Conservation (phyloP, 2,329 filamentous ascomycete genomes). For the Fusarium acutatum region DNA sequence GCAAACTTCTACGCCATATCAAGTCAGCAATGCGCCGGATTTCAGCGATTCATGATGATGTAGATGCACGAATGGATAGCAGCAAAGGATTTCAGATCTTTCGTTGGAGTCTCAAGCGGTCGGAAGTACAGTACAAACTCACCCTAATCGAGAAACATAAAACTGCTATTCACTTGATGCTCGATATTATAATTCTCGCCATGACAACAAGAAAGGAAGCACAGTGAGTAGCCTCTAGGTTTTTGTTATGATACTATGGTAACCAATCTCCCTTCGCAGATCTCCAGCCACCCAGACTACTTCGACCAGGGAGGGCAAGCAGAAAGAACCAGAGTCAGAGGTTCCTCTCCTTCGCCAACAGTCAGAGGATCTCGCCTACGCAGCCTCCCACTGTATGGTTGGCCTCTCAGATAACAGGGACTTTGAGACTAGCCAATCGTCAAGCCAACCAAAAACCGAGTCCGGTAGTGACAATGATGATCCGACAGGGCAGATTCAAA, state of each 20-base stretch:
- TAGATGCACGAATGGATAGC: neutral
- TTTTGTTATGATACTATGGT: accelerated
- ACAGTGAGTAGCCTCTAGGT: accelerated
- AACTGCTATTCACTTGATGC: neutral
- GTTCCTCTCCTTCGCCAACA: neutral
- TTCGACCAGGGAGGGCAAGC: accelerated
- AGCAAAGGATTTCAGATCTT: neutral
- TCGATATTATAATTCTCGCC: neutral
- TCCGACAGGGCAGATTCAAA: accelerated
- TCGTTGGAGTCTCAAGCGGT: neutral
- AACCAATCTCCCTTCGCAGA: neutral
- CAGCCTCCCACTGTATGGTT: neutral
- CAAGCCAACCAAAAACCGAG: neutral
- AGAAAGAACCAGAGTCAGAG: neutral
- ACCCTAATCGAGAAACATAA: neutral
- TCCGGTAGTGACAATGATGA: neutral
- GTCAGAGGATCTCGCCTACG: neutral
- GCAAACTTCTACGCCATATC: neutral
- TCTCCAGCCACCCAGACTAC: no score
- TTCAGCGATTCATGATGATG: neutral
- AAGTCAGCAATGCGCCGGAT: neutral
- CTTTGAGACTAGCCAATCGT: accelerated
- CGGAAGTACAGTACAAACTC: neutral
- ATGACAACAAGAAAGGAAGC: neutral
- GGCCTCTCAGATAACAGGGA: neutral